phyloP scores from a whole-genome alignment of 257 asterid species.

The Hygrophila difformis region DNA sequence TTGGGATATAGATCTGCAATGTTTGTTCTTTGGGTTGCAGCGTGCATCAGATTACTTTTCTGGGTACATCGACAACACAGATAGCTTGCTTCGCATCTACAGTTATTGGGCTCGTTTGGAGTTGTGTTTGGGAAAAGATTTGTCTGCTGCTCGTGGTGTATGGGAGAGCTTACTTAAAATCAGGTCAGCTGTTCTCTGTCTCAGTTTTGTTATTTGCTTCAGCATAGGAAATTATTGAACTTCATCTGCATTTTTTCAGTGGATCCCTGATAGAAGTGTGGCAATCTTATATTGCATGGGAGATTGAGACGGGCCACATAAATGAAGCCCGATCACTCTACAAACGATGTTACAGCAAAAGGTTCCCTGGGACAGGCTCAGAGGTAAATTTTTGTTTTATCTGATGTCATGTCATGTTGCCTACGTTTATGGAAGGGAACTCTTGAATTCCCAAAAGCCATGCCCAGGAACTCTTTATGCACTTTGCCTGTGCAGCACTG shows the following conservation, averaged over 20 bases:
- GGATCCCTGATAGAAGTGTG: slow-evolving; percentile 88
- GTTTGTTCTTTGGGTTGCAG: slow-evolving; percentile 29
- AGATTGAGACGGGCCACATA: slow-evolving; percentile 61
- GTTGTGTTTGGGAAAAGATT: slow-evolving; percentile 59
- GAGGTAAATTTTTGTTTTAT: slow-evolving; percentile 45
- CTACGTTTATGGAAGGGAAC: too few relatives aligned
- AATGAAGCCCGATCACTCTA: slow-evolving; percentile 90
- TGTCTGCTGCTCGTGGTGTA: slow-evolving; percentile 83
- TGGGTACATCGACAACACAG: slow-evolving; percentile 57
- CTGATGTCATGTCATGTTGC: too few relatives aligned
- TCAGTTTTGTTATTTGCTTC: not conserved
- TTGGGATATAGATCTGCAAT: slow-evolving; percentile 1
- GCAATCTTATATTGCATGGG: slow-evolving; percentile 76
- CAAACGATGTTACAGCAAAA: slow-evolving; percentile 80
- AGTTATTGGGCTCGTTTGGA: slow-evolving; percentile 88
- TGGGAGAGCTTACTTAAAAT: slow-evolving; percentile 90
- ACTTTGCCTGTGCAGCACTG: too few relatives aligned
- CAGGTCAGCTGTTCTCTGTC: slow-evolving; percentile 29
- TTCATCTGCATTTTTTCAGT: slow-evolving; percentile 33
- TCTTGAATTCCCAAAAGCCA: too few relatives aligned
- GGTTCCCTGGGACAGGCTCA: slow-evolving; percentile 83
- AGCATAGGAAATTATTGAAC: slow-evolving; percentile 9
- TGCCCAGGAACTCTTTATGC: too few relatives aligned
- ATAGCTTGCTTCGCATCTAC: slow-evolving; percentile 46
- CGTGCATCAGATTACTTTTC: slow-evolving; percentile 85